Evolutionary conservation across 352 stramenopile genomes (phyloP), one percentile per base, ranked within the genome.

Genomic region (Globisporangium cystogenes): DNA sequence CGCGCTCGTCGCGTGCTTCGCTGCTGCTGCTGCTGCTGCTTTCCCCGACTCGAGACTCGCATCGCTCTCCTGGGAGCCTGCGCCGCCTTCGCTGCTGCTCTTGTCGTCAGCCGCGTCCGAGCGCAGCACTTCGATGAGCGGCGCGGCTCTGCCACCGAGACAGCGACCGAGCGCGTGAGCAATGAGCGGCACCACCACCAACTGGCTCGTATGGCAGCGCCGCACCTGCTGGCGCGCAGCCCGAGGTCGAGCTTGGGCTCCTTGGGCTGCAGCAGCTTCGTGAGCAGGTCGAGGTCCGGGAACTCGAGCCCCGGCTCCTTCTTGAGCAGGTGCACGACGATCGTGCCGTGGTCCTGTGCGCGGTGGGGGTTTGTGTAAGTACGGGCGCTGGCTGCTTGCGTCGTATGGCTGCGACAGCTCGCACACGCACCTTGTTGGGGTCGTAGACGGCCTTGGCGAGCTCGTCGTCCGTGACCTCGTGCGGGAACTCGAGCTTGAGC

Each of bases 401-500:
- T 29, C 12, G n/a, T 29, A 6, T 27, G 16, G n/a, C n/a, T n/a
- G n/a, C n/a, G n/a, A n/a, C 12, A n/a, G 18, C 3, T 3, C 3
- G 10, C 20, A 29, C 20, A 35, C 31, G 33, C 31, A 95, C 86
- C 68, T 90, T 81, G 60, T 95, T 91, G 15, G 87, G 75, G 61
- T 98, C 88, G 56, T 96, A 97, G 36, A 96, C 86, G 12, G 83
- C 85, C 67, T 96, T 97, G 39, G 81, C 76, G 37, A 82, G 56
- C 33, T 98, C 93, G 52, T 98, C 77, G 63, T 97, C 91, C 35
- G 93, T 71, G 11, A 96, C 76, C 57, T 78, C 72, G 55, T 90
- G 67, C 20, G 93, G 87, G 69, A 99, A 96, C 53, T 90, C 81
- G 40, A 99, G 72, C 59, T 98, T 98, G 48, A 99, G 83, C 52